A percentile compares a stretch with the other conserved stretches of the same genome.
Evolutionary conservation across 345 rosid species (phyloP).

Genomic region (Trapa bicornis): DNA sequence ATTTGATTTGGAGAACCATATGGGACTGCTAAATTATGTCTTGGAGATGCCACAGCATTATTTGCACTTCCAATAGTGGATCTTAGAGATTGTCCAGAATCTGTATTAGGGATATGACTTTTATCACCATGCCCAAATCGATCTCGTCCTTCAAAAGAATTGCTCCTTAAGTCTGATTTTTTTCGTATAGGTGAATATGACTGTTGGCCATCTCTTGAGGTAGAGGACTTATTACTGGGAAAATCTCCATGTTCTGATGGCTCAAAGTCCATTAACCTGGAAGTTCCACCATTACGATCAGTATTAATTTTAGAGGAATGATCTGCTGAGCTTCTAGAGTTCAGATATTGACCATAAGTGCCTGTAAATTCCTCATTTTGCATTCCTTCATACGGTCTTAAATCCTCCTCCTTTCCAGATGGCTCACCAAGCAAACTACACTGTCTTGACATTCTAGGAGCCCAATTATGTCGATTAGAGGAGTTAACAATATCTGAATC

Average conservation of each 20-base stretch:
- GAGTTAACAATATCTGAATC: constrained; percentile 25
- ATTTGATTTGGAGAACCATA: constrained; percentile 34
- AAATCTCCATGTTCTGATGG: constrained; percentile 52
- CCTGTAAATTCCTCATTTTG: constrained; percentile 16
- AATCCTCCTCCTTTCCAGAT: constrained; percentile 21
- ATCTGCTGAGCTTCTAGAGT: constrained; percentile 20
- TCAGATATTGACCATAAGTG: constrained; percentile 24
- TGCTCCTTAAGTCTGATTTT: constrained; percentile 44
- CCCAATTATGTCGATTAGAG: constrained; percentile 15
- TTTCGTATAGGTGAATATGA: constrained; percentile 53
- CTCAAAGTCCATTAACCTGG: constrained; percentile 59
- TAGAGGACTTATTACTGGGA: constrained; percentile 48
- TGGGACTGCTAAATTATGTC: constrained; percentile 29
- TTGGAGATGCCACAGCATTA: constrained; percentile 46
- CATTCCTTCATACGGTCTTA: constrained; percentile 13
- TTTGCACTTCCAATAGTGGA: constrained; percentile 18
- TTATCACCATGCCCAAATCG: constrained; percentile 25
- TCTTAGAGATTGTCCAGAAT: constrained; percentile 18
- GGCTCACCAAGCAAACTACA: constrained; percentile 17
- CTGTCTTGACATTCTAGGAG: constrained; percentile 23
- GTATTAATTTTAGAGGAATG: constrained; percentile 37
- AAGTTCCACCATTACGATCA: constrained; percentile 44
- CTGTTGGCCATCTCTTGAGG: constrained; percentile 50
- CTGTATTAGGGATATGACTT: constrained; percentile 19
- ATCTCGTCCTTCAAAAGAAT: constrained; percentile 54